Evolutionary conservation across 2,329 filamentous ascomycete species (phyloP), one percentile per base, ranked within the genome.

Genomic region (Exophiala alcalophila): DNA sequence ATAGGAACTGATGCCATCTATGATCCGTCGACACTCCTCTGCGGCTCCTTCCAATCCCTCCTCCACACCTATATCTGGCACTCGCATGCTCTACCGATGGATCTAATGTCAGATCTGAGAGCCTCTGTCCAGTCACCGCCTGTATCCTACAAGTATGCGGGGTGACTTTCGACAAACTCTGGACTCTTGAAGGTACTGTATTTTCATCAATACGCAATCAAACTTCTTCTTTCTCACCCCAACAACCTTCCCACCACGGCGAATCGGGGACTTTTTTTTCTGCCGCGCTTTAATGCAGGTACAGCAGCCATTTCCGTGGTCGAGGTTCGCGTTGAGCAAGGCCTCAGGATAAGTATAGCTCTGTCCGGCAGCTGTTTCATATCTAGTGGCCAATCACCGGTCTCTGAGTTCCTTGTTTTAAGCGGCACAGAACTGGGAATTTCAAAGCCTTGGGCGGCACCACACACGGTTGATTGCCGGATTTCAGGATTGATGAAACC

Each of bases 251-350:
- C 21, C 21, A 21, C 31, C 24, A 37, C 43, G 30, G 33, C 43
- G 27, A 46, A 36, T 41, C 43, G 35, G 41, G 21, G 32, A 35
- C 14, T 32, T 25, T 37, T 10, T n/a, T 6, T 45, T 39, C 36
- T 25, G 37, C 31, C 32, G 31, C 37, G 36, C 27, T 21, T 39
- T 36, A 51, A 49, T 51, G 49, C 49, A 51, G 49, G 49, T 44
- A 51, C 49, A 43, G 40, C 40, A 51, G 49, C 41, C 40, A 42
- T 48, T 42, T 32, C 49, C 49, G 49, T 51, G 49, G 49, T 40
- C 25, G 25, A 37, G 30, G 15, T 18, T 23, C 33, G 26, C 37
- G 12, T 32, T 15, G 32, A 28, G 31, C 44, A 48, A 21, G 29
- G 24, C 31, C 15, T 29, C 24, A 36, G 24, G 47, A 49, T 42